Conservation (phyloP, 176 grass and related monocot genomes). For the Avena sativa region DNA sequence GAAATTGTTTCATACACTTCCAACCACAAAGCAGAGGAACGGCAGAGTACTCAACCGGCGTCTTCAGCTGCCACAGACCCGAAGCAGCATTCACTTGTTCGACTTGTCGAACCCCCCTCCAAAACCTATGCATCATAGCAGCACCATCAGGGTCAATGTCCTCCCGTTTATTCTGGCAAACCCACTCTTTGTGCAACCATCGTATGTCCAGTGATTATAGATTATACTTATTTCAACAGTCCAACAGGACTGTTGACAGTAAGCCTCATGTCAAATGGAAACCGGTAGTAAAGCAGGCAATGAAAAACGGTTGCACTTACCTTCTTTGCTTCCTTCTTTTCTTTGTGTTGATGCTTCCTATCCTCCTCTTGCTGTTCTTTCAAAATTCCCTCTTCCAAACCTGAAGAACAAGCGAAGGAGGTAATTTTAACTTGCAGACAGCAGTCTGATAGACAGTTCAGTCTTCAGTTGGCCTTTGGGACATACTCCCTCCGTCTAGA, state of each 20-base stretch:
- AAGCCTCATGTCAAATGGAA: constrained; percentile 10
- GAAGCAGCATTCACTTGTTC: constrained; percentile 54
- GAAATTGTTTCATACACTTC: not conserved
- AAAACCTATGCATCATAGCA: constrained; percentile 77
- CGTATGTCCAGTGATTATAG: constrained; percentile 21
- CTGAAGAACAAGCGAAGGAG: constrained; percentile 37
- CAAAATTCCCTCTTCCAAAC: constrained; percentile 78
- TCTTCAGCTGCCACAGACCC: not conserved
- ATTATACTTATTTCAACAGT: constrained; percentile 11
- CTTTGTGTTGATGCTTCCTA: constrained; percentile 67
- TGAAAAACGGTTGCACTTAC: constrained; percentile 39
- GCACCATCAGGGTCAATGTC: constrained; percentile 75
- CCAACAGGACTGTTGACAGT: not conserved
- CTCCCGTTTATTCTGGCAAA: constrained; percentile 65
- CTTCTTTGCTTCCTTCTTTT: constrained; percentile 96
- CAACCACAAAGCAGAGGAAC: no score
- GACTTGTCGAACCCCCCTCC: constrained; percentile 63
- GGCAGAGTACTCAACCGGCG: not conserved
- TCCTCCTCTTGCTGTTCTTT: constrained; percentile 74
- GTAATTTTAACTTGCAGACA: not conserved
- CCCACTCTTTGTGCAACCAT: constrained; percentile 67
- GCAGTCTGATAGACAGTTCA: not conserved
- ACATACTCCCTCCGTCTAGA: not conserved
- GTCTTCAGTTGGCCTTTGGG: not conserved
- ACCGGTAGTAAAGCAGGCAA: not conserved